Base-by-base conservation (phyloP, 495 filamentous ascomycete species). In the Pyrenopolyporus hunteri region DNA sequence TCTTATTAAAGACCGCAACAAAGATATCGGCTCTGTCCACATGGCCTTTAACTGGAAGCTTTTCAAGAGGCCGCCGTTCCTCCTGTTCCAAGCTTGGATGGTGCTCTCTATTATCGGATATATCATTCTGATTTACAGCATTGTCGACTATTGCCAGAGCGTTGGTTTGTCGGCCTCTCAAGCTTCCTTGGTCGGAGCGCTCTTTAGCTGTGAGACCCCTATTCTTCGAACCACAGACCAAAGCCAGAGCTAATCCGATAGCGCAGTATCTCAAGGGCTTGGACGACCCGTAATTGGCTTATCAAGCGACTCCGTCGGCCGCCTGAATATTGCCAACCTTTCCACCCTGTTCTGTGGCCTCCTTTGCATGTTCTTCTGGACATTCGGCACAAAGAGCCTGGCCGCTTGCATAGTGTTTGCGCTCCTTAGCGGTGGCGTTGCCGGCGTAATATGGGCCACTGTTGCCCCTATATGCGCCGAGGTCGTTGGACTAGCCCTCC, bases 381-480 rank as follows among this genome's bases (percentile, higher is more conserved):
- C 67, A 22, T 75, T 86, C 36, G 83, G 82, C 16, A 85, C 87
- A 0, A 82, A 84, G 59, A 82, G 74, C 49, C 88, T 85, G 69
- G 84, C 83, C 2, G 81, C 87, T 0, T 75, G 91, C 28, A 85
- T 89, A 40, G 84, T 92, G 59, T 93, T 89, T 62, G 82, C 86
- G 6, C 67, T 94, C 2, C 74, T 92, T 10, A 78, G 81, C n/a
- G 90, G 90, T 7, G 80, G 77, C 11, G 85, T 92, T 9, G 81
- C 87, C 4, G 90, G 89, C 20, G 86, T 84, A 0, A 89, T 89
- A 65, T 92, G 89, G 89, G 84, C 86, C 4, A 86, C 84, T 4
- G 76, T 89, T 14, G 86, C 80, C 2, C 91, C 91, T 0, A 86
- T 96, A 9, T 80, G 85, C 14, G 87, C 88, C 0, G 91, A 96